Base-by-base conservation (phyloP, 345 rosid species). In the Lepidium africanum region DNA sequence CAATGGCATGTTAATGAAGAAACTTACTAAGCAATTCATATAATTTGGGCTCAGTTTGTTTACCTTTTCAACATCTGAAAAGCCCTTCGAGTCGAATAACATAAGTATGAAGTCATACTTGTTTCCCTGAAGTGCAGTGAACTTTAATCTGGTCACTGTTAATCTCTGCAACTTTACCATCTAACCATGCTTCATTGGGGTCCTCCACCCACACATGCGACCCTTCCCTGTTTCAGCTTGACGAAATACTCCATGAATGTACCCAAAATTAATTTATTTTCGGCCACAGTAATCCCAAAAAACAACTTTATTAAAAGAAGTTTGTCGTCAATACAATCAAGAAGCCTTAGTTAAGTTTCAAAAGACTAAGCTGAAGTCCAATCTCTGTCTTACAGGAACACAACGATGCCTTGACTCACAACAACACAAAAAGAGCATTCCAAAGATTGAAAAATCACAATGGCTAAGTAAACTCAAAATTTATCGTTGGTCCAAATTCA, bases 161-260 rank as follows among this genome's bases (percentile, higher is more conserved):
- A 60, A 87, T 77, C 77, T 74, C 96, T 49, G 79, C 59, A 16
- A 94, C 96, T 82, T 87, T 89, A 69, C 99, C 99, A 77, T 89
- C 99, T 49, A 94, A 47, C 99, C 99, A 94, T 50, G 96, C 89
- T 59, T 45, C 80, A 14, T 89, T 89, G n/a, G 89, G 84, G 76
- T 91, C 96, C 76, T 89, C 99, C 78, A 94, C 71, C 97, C 99
- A 94, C 71, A 91, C 96, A 63, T 74, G 85, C 64, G 97, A 85
- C 68, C 96, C 40, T 55, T 67, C 23, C 47, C 30, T 17, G 5
- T 21, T 35, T 69, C 19, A 37, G 40, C 21, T 38, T 16, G 27
- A 38, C 37, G 27, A 21, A 45, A 39, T 32, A 41, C 47, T 19
- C 69, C 38, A 42, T 51, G 51, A 19, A 71, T 43, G 61, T 19